These are phyloP conservation scores for Coprinopsis strossmayeri DNA, from an alignment of 768 basidiomycete species.

Conservation along the genomic window DNA sequence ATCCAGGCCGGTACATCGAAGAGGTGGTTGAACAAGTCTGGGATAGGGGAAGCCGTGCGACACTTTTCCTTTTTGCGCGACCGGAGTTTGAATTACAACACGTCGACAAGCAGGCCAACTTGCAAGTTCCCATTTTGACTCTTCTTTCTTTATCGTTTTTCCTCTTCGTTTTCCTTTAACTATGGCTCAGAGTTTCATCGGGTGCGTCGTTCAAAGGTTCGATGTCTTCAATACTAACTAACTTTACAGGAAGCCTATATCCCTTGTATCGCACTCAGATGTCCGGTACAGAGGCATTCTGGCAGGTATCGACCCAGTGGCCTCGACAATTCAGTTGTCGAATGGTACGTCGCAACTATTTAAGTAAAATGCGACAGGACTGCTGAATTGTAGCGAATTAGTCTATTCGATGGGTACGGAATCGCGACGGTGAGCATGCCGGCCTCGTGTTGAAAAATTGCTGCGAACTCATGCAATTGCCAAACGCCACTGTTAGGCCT, in stretches of 20 bases:
- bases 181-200: slow-evolving; percentile 76
- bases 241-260: slow-evolving; percentile 68
- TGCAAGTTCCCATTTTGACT: background rate
- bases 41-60: background rate
- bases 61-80: background rate
- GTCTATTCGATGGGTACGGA: slow-evolving; percentile 91
- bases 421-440: slow-evolving; percentile 56
- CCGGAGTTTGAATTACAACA: background rate
- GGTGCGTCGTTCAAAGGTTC: slow-evolving; percentile 31
- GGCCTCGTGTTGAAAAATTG: slow-evolving; percentile 1
- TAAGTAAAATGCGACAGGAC: background rate
- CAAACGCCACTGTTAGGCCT: slow-evolving; percentile 46
- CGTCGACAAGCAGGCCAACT: background rate
- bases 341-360: slow-evolving; percentile 49
- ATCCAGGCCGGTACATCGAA: too few relatives aligned
- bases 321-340: slow-evolving; percentile 82
- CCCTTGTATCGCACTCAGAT: slow-evolving; percentile 86
- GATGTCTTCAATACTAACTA: background rate
- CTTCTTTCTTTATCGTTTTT: background rate
- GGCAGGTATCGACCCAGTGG: slow-evolving; percentile 78
- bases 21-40: too few relatives aligned
- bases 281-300: slow-evolving; percentile 86
- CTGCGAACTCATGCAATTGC: slow-evolving; percentile 1
- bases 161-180: slow-evolving; percentile 13
- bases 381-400: slow-evolving; percentile 17